These are phyloP conservation scores for Malus hybrid DNA, from an alignment of 331 rosid species.

Conservation along the genomic window DNA sequence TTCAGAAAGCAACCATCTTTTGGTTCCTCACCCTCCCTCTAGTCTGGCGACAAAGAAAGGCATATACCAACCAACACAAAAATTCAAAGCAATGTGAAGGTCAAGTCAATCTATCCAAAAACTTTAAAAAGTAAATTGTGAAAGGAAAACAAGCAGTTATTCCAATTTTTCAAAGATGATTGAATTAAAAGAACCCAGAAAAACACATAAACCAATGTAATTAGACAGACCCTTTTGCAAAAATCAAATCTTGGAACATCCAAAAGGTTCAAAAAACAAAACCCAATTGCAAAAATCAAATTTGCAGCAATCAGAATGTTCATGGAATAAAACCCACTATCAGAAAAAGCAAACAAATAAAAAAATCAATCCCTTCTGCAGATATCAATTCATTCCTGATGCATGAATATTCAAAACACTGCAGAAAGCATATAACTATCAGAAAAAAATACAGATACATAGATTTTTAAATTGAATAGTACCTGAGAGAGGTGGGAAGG, in stretches of 20 bases:
- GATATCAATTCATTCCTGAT: not conserved
- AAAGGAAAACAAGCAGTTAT: not conserved
- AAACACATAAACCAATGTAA: constrained; percentile 7
- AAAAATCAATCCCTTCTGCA: not conserved
- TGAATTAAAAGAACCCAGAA: not conserved
- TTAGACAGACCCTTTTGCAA: constrained; percentile 12
- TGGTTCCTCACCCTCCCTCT: not conserved
- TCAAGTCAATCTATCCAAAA: not conserved
- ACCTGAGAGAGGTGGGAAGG: constrained; percentile 9
- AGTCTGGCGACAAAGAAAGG: not conserved
- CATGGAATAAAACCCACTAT: not conserved
- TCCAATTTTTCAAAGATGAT: not conserved
- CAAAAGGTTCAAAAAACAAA: constrained; percentile 3
- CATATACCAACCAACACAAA: not conserved
- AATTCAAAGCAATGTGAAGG: not conserved
- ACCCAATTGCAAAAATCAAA: constrained; percentile 19
- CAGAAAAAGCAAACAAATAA: not conserved
- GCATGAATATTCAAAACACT: constrained; percentile 18
- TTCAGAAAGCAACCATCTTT: not conserved
- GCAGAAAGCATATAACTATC: not conserved
- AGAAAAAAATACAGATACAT: not conserved
- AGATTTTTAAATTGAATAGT: not conserved
- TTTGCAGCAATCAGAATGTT: constrained; percentile 13
- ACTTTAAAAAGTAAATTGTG: not conserved
- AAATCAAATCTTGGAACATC: not conserved